These are phyloP conservation scores for Helicocarpus griseus DNA, from an alignment of 2,329 filamentous ascomycete species.

Conservation along the genomic window DNA sequence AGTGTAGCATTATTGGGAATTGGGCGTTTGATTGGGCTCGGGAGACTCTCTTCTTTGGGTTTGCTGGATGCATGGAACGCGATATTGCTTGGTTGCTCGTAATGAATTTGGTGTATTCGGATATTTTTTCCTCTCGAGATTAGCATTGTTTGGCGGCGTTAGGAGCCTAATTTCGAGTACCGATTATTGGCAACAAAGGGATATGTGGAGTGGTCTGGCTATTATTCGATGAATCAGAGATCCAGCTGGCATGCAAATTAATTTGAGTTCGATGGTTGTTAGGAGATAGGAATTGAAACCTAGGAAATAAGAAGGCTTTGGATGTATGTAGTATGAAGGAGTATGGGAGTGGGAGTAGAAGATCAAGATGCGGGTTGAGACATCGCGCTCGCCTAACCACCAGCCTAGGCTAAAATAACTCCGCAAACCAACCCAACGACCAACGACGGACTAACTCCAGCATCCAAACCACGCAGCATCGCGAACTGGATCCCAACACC, in stretches of 20 bases:
- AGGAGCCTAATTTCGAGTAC: no score
- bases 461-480: no score
- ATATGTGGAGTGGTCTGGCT: not conserved
- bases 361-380: no score
- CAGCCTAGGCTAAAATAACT: no score
- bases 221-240: not conserved
- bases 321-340: no score
- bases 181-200: no score
- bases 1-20: constrained; percentile 4
- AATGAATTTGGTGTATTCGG: not conserved
- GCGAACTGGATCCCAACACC: not conserved
- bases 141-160: no score
- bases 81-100: not conserved
- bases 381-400: no score
- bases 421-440: no score
- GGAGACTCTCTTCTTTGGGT: not conserved
- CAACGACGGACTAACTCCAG: no score
- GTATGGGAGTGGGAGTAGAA: no score
- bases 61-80: not conserved
- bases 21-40: not conserved
- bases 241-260: no score
- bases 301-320: not conserved
- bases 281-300: not conserved
- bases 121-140: not conserved
- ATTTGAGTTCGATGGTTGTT: not conserved